Percentiles rank a stretch among this genome's conserved stretches.
Evolutionary conservation across 78 protist species (phyloP).

Genomic region (Andalucia godoyi): DNA sequence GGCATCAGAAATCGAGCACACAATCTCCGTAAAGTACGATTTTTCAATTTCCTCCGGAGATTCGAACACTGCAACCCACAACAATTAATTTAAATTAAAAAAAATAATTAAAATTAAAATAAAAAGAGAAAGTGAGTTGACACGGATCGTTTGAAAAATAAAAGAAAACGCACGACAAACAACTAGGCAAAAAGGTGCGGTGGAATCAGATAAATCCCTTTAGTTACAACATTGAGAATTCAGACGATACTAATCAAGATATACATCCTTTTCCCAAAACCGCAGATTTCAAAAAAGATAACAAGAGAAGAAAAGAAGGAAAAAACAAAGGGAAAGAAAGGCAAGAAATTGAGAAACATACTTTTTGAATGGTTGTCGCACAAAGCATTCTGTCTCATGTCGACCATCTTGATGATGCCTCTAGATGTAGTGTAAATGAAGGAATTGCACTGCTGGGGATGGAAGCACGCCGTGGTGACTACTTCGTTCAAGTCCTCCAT

Average conservation of each 20-base stretch:
- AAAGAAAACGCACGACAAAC: background rate
- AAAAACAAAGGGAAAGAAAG: too few relatives aligned
- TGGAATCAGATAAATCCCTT: too few relatives aligned
- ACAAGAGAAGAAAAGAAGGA: too few relatives aligned
- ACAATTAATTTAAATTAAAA: background rate
- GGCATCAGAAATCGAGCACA: slow-evolving; percentile 74
- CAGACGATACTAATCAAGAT: too few relatives aligned
- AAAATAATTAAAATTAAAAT: background rate
- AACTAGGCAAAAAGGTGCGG: background rate
- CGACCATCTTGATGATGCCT: slow-evolving; percentile 58
- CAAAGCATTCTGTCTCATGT: slow-evolving; percentile 65
- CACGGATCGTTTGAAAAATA: background rate
- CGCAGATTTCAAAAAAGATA: too few relatives aligned
- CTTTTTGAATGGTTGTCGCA: slow-evolving; percentile 63
- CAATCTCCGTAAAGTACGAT: slow-evolving; percentile 84
- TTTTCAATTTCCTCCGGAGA: slow-evolving; percentile 33
- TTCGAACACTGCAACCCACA: slow-evolving; percentile 16
- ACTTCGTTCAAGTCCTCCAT: slow-evolving; percentile 96
- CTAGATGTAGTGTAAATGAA: slow-evolving; percentile 73
- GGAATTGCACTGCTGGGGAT: slow-evolving; percentile 67
- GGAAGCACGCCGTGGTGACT: slow-evolving; percentile 87
- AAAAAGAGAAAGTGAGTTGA: background rate
- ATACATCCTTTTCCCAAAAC: too few relatives aligned
- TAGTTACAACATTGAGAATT: too few relatives aligned
- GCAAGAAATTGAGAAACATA: background rate